Conservation (phyloP, 176 grass and related monocot species). For the Hsuehochloa calcarea region DNA sequence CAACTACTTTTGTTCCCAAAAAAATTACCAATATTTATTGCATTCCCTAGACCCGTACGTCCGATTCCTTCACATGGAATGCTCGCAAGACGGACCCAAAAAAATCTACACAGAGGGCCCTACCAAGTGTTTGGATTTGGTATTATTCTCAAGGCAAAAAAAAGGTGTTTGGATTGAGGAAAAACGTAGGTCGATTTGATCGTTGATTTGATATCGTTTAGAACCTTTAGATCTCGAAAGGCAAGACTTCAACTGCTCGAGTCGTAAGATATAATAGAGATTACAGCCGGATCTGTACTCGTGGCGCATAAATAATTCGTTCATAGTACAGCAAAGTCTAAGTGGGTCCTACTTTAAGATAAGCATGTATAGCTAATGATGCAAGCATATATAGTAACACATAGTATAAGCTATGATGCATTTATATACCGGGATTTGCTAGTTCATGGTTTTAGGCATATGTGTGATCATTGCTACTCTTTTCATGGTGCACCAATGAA, state of each 20-base stretch:
- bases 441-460: background rate
- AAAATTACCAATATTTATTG: background rate
- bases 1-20: background rate
- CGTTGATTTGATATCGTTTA: background rate
- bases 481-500: too few species aligned
- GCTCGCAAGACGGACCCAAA: background rate
- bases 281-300: background rate
- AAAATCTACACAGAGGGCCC: background rate
- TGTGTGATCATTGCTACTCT: background rate
- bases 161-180: conserved; percentile 1
- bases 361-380: background rate
- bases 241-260: background rate
- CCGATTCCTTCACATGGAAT: background rate
- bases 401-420: background rate
- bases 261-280: background rate
- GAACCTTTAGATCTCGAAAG: background rate
- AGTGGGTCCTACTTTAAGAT: conserved; percentile 15
- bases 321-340: background rate
- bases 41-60: background rate
- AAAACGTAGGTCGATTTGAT: background rate
- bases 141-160: background rate
- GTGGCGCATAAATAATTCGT: background rate
- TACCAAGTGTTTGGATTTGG: background rate
- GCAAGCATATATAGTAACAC: background rate
- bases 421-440: background rate